A percentile compares a stretch with the other conserved stretches of the same genome.
Conservation (phyloP, 345 rosid genomes). For the Triadica sebifera region DNA sequence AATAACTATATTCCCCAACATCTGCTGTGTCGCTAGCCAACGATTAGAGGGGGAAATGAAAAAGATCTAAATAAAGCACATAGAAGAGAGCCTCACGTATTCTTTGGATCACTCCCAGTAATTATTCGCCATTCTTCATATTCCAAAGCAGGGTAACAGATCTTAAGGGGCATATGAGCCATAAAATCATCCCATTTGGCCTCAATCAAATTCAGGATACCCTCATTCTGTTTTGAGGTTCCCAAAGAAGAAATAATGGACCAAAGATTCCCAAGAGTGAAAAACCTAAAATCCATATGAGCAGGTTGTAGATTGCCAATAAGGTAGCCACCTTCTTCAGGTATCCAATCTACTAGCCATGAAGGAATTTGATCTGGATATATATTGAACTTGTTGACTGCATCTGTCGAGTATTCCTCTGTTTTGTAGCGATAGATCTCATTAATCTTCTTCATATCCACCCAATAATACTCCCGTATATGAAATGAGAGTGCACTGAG, state of each 20-base stretch:
- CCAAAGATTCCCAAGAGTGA: conserved; percentile 88
- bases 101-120: conserved; percentile 91
- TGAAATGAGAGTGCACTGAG: conserved; percentile 90
- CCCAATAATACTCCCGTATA: conserved; percentile 92
- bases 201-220: conserved; percentile 61
- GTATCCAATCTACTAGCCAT: conserved; percentile 94
- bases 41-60: neutral
- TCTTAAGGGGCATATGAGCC: conserved; percentile 88
- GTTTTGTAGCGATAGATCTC: conserved; percentile 96
- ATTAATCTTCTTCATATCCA: conserved; percentile 72
- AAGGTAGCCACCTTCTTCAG: conserved; percentile 65
- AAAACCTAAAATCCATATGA: conserved; percentile 94
- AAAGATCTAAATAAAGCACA: neutral
- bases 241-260: conserved; percentile 43
- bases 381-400: conserved; percentile 88
- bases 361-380: conserved; percentile 91
- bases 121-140: conserved; percentile 83
- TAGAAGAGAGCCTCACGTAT: conserved; percentile 48
- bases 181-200: conserved; percentile 81
- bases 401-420: conserved; percentile 86
- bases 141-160: conserved; percentile 84
- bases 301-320: conserved; percentile 92
- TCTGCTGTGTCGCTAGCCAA: neutral
- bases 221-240: conserved; percentile 26
- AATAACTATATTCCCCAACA: neutral